Conservation (phyloP, 208 protist genomes). For the Herpetomonas tarakana region DNA sequence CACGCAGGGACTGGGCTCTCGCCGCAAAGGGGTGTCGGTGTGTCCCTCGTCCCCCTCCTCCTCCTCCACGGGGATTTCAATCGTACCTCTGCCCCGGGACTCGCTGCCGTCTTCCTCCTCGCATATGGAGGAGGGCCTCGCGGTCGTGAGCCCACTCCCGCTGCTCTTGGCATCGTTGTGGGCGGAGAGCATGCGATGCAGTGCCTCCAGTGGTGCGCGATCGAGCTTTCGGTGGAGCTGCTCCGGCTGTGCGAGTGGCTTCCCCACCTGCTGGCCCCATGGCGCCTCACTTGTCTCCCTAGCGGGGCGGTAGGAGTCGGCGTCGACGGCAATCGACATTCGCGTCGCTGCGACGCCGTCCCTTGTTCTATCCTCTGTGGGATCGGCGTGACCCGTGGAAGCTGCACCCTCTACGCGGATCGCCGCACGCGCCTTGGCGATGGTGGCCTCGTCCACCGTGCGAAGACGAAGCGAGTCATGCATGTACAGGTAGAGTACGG, state of each 20-base stretch:
- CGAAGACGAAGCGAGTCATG: constrained; percentile 9
- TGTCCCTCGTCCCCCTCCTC: constrained; percentile 5
- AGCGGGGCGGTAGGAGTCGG: not conserved
- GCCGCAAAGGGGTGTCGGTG: not conserved
- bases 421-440: not conserved
- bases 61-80: constrained; percentile 3
- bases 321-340: not conserved
- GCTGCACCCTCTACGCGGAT: no score
- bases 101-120: no score
- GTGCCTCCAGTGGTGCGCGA: not conserved
- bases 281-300: no score
- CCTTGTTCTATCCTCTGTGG: no score
- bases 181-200: not conserved
- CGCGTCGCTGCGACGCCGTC: no score
- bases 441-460: not conserved
- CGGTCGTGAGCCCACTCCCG: no score
- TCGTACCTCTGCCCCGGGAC: not conserved
- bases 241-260: not conserved
- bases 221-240: not conserved
- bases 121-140: no score
- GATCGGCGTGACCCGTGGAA: no score
- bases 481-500: constrained; percentile 11
- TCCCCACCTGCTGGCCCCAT: no score
- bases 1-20: not conserved
- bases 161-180: not conserved